Evolutionary conservation across 257 asterid genomes (phyloP).

Genomic region (Capsicum chinense): DNA sequence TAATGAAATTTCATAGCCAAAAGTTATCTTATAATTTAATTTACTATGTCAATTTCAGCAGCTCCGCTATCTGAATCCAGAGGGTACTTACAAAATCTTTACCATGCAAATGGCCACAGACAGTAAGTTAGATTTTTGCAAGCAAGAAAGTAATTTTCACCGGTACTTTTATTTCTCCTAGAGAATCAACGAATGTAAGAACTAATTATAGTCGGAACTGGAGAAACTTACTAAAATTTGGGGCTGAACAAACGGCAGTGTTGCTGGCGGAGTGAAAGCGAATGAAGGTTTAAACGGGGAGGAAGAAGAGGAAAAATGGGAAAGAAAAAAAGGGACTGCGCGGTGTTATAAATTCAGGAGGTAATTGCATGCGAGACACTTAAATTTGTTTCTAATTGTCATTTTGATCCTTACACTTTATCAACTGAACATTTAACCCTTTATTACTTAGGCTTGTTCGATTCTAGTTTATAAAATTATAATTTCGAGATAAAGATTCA

Average conservation of each 20-base stretch:
- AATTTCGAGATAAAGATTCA: no score
- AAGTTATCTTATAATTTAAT: background rate
- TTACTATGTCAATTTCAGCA: background rate
- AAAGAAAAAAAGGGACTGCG: no score
- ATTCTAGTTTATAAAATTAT: no score
- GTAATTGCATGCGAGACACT: no score
- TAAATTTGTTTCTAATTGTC: no score
- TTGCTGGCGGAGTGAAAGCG: background rate
- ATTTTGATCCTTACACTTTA: no score
- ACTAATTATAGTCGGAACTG: background rate
- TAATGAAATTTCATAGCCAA: background rate
- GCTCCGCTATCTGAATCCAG: background rate
- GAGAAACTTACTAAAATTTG: conserved; percentile 1
- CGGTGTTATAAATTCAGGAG: no score
- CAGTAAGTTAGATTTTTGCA: background rate
- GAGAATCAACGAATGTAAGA: background rate
- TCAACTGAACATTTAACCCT: no score
- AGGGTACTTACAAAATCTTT: background rate
- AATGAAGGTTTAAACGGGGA: background rate
- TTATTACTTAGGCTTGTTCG: no score
- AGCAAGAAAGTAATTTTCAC: background rate
- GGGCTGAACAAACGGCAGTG: background rate
- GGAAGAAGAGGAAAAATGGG: no score
- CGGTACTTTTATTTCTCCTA: background rate
- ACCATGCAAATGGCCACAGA: background rate